Percentiles rank a stretch among this genome's conserved stretches.
Evolutionary conservation across 139 green algal species (phyloP).

Genomic region (Picochlorum sp.): DNA sequence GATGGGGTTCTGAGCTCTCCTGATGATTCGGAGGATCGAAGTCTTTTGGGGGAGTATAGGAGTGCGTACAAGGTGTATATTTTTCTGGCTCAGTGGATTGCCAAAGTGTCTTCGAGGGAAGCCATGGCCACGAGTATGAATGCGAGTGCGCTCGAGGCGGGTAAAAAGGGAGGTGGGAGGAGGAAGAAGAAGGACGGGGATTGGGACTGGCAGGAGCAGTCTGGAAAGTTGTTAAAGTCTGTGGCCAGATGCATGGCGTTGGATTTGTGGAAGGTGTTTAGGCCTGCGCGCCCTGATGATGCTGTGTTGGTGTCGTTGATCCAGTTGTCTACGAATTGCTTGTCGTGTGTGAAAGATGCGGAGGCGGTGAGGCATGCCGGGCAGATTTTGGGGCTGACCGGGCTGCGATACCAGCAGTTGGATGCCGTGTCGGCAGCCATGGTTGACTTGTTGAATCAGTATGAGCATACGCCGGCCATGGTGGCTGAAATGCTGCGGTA

Average conservation of each 20-base stretch:
- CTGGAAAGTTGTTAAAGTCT: constrained; percentile 33
- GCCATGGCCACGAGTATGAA: neutral
- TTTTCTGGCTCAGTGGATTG: constrained; percentile 56
- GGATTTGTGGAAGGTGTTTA: constrained; percentile 56
- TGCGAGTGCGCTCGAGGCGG: neutral
- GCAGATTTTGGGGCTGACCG: constrained; percentile 33
- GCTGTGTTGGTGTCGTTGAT: constrained; percentile 31
- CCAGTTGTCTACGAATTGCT: constrained; percentile 26
- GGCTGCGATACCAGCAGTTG: constrained; percentile 52
- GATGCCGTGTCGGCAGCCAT: constrained; percentile 42
- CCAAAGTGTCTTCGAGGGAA: constrained; percentile 30
- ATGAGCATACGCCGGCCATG: constrained; percentile 57
- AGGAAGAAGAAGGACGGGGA: constrained; percentile 29
- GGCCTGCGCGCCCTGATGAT: constrained; percentile 36
- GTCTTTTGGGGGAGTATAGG: constrained; percentile 27
- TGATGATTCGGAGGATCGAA: constrained; percentile 5
- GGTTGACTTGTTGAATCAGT: constrained; percentile 53
- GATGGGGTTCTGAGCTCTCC: constrained; percentile 18
- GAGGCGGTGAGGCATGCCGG: constrained; percentile 16
- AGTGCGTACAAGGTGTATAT: constrained; percentile 59
- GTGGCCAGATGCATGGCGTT: constrained; percentile 34
- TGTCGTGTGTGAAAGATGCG: constrained; percentile 31
- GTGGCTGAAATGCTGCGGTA: constrained; percentile 46
- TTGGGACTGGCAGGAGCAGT: constrained; percentile 54
- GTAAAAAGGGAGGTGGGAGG: neutral